Percentiles rank a stretch among this genome's conserved stretches.
These are phyloP conservation scores for Rhizoctonia solani DNA, from an alignment of 1,284 basidiomycete species.

Conservation along the genomic window DNA sequence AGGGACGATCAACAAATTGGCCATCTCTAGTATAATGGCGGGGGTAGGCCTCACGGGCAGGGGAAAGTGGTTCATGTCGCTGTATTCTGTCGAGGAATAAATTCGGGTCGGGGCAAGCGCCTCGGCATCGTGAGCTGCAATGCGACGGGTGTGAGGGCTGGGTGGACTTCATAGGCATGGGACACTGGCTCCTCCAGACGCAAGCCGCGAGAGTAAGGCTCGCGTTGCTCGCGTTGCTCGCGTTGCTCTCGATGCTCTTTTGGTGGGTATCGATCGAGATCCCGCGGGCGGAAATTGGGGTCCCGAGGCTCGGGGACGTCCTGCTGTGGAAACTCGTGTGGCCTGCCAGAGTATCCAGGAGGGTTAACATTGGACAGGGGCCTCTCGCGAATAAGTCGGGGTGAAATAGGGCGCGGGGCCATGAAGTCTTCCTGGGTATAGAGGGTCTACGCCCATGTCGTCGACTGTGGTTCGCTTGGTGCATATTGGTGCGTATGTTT, in stretches of 20 bases:
- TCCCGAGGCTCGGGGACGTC: background rate
- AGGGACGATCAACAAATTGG: conserved; percentile 11
- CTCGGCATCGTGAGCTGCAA: background rate
- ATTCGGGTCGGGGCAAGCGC: background rate
- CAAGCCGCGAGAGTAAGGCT: background rate
- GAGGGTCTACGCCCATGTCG: background rate
- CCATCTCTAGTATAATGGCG: conserved; percentile 1
- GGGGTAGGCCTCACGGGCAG: background rate
- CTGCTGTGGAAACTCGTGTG: background rate
- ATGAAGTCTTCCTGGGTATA: background rate
- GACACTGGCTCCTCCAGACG: background rate
- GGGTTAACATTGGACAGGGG: background rate
- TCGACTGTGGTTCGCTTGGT: background rate
- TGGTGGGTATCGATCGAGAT: background rate
- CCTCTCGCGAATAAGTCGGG: background rate
- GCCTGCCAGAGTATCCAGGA: background rate
- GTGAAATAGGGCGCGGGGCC: background rate
- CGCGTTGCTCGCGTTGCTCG: too few species aligned
- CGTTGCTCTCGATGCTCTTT: background rate
- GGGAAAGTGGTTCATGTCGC: background rate
- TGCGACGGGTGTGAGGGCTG: conserved; percentile 2
- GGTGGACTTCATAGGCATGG: background rate
- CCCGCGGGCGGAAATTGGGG: background rate
- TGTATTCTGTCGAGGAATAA: background rate
- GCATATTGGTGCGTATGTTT: background rate